A percentile compares a stretch with the other conserved stretches of the same genome.
phyloP scores from a whole-genome alignment of 2,329 filamentous ascomycete species.

The Lomentospora prolificans region DNA sequence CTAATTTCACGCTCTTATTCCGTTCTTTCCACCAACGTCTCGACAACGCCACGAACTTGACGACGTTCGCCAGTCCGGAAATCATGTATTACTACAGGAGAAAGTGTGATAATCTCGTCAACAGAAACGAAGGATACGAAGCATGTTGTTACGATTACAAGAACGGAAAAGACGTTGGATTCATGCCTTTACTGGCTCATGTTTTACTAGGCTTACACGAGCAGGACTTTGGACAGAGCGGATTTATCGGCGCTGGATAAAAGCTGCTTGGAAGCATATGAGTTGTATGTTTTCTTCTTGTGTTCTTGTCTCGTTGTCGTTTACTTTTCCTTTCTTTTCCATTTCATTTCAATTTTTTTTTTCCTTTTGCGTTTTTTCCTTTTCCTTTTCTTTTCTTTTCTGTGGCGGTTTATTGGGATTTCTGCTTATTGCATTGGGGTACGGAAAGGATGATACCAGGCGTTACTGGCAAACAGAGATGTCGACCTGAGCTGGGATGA shows the following conservation, averaged over 20 bases:
- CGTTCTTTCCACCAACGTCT: not conserved
- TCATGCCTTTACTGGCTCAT: not conserved
- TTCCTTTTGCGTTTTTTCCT: not conserved
- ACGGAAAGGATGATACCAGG: conserved; percentile 1
- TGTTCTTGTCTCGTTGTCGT: not conserved
- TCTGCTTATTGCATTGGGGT: not conserved
- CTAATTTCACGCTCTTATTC: not conserved
- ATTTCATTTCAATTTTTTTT: not conserved
- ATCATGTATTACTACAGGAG: not conserved
- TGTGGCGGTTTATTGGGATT: too few relatives aligned
- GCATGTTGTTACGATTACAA: not conserved
- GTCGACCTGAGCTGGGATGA: too few relatives aligned
- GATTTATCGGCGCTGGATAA: not conserved
- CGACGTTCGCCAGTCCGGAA: not conserved
- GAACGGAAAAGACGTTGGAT: not conserved
- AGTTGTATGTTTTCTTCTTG: not conserved
- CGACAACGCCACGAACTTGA: not conserved
- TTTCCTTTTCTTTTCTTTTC: not conserved
- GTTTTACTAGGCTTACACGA: not conserved
- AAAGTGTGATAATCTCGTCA: not conserved
- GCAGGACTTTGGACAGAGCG: not conserved
- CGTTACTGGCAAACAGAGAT: not conserved
- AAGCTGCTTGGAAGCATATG: not conserved
- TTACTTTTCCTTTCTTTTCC: not conserved
- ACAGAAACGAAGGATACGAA: not conserved